Conservation (phyloP, 179 eudicot species). For the Monotropa hypopitys region DNA sequence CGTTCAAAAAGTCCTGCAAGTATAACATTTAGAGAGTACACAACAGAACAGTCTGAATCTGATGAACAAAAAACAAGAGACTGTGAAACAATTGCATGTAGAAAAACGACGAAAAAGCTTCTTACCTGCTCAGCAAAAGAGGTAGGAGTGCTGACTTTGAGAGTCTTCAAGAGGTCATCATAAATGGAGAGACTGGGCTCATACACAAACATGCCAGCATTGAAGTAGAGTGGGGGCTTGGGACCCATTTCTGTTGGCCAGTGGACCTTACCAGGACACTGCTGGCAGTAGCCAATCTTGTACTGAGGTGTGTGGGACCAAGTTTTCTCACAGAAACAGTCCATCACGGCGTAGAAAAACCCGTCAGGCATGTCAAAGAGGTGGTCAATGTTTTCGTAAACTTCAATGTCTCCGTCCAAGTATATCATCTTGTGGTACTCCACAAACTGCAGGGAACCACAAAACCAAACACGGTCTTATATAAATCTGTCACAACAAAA, state of each 20-base stretch:
- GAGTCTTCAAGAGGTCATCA: conserved; percentile 9
- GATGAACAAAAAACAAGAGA: no score
- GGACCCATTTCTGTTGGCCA: conserved; percentile 20
- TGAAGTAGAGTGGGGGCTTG: conserved; percentile 15
- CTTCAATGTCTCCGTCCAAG: conserved; percentile 23
- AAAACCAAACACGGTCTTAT: no score
- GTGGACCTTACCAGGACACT: conserved; percentile 13
- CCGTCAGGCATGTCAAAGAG: conserved; percentile 17
- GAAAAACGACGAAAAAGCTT: no score
- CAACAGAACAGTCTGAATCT: no score
- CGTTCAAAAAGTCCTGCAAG: conserved; percentile 19
- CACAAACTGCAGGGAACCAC: conserved; percentile 23
- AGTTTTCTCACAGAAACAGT: conserved; percentile 20
- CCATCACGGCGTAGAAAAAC: conserved; percentile 20
- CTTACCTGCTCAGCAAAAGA: conserved; percentile 21
- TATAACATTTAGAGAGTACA: no score
- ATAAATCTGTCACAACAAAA: background rate
- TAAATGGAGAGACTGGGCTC: conserved; percentile 15
- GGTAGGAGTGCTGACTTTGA: conserved; percentile 14
- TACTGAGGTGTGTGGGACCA: conserved; percentile 16
- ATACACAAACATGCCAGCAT: conserved; percentile 20
- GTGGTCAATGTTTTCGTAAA: conserved; percentile 18
- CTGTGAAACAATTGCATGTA: no score
- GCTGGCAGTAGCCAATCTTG: conserved; percentile 19
- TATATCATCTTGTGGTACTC: conserved; percentile 24